Base-by-base conservation (phyloP, 2,329 filamentous ascomycete genomes). In the Diaporthe citrichinensis region DNA sequence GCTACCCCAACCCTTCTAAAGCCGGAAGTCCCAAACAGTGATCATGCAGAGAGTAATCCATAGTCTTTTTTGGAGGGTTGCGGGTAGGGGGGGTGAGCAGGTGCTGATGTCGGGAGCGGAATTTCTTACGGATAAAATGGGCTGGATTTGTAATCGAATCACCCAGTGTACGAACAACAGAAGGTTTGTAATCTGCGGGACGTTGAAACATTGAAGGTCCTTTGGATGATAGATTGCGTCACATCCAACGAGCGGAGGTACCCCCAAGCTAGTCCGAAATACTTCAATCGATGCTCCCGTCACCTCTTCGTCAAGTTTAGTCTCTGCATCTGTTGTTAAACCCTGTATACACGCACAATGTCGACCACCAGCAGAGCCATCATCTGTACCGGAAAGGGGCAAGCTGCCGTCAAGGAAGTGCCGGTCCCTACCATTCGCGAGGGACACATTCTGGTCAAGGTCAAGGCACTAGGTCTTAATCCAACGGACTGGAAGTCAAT, bases 401-500 rank as follows among this genome's bases (percentile, higher is more conserved):
- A 72, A n/a, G 17, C 69, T 12, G 46, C 46, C 34, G 36, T 77
- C 36, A 67, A 71, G 57, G 71, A 74, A 7, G 36, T 71, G 23
- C 71, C 76, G 17, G 15, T 65, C 20, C 74, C 76, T 3, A 36
- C 23, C 23, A 25, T 72, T 34, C 74, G 67, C 53, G 76, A 74
- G 39, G 71, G 68, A 8, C 61, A 76, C 46, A 23, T 76, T n/a
- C 39, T 77, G 28, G 71, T 77, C 57, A 73, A 71, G 51, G 55
- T 28, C 28, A 77, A 62, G 65, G 76, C 76, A 1, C 14, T 77
- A 5, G 74, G 51, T 4, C 14, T 77, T 4, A 77, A 77, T 36
- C 76, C 76, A 3, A 65, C 76, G 0, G 76, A 77, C 39, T 77
- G 74, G 74, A 76, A 69, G 31, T 49, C 31, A 20, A 8, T 76